Base-by-base conservation (phyloP, 164 flowering plant species). In the Vitis rotundifolia region DNA sequence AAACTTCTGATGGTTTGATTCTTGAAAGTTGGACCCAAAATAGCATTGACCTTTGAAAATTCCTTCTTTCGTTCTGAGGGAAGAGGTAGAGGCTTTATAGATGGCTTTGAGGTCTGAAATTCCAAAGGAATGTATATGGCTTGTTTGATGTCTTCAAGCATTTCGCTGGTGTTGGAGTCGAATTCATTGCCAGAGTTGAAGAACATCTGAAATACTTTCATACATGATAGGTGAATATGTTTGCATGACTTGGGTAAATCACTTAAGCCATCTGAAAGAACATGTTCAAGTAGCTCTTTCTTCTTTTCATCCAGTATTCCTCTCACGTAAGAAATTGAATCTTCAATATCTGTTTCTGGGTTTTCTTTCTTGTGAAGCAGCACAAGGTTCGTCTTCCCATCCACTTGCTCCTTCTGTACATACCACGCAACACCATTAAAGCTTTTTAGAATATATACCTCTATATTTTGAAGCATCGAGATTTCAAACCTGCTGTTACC, bases 131-230 rank as follows among this genome's bases (percentile, higher is more conserved):
- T 15, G 47, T 75, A 84, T 54, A 85, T 68, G 3, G 86, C 85
- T 58, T 79, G 79, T 13, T 78, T 75, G 16, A 85, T 81, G 73
- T 75, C 73, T 13, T 71, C 28, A 12, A 79, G 51, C 65, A 83
- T 29, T 37, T 59, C 74, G 0, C 44, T 31, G 6, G 79, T 73
- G 4, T 76, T 50, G 3, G 80, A 73, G 55, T 85, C 83, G 16
- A 50, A 83, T 29, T 63, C 19, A 58, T 85, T 85, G 51, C 53
- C n/a, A 0, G 79, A 71, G 73, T 81, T 66, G 69, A 74, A 85
- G 65, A 85, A 85, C 88, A 85, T 83, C 28, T 81, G 75, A 51
- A 85, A 85, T 13, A 67, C 76, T 71, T 81, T 85, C 54, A 79
- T 11, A 26, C 77, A 59, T 3, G 66, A 49, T 3, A 85, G 67